Conservation (phyloP, 768 basidiomycete genomes). For the Melanogaster broomeanus region DNA sequence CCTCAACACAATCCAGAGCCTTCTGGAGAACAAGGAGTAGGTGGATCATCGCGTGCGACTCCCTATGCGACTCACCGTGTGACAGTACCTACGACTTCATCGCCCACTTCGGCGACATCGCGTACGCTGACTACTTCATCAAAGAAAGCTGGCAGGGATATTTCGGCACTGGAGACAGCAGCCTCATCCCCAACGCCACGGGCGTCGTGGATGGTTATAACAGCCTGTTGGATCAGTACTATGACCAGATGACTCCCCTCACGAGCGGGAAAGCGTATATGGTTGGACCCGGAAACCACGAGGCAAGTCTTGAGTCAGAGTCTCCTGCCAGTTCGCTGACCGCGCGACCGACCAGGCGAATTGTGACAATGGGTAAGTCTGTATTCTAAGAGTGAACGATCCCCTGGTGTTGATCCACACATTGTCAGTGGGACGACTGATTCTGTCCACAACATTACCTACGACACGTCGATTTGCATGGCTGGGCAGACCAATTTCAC, state of each 20-base stretch:
- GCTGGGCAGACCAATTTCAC: slow-evolving; percentile 29
- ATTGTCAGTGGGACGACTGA: slow-evolving; percentile 24
- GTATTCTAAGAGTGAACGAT: background rate
- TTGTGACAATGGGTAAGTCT: slow-evolving; percentile 29
- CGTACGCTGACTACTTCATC: slow-evolving; percentile 31
- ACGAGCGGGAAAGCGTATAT: slow-evolving; percentile 27
- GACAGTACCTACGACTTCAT: slow-evolving; percentile 27
- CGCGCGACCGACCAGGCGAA: slow-evolving; percentile 17
- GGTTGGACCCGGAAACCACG: slow-evolving; percentile 29
- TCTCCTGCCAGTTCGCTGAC: background rate
- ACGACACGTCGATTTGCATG: slow-evolving; percentile 27
- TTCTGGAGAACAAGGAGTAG: slow-evolving; percentile 29
- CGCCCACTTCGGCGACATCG: slow-evolving; percentile 26
- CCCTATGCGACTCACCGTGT: background rate
- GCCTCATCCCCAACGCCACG: slow-evolving; percentile 25
- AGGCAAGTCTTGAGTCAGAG: slow-evolving; percentile 7
- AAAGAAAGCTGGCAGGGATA: slow-evolving; percentile 32
- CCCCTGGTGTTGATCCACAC: background rate
- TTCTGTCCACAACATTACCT: slow-evolving; percentile 22
- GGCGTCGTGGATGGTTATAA: slow-evolving; percentile 26
- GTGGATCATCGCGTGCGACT: background rate
- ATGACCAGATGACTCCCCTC: slow-evolving; percentile 27
- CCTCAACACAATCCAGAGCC: slow-evolving; percentile 31
- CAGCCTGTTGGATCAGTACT: slow-evolving; percentile 24
- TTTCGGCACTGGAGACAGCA: slow-evolving; percentile 29